Percentiles rank a stretch among this genome's conserved stretches.
These are phyloP conservation scores for Botrytis byssoidea DNA, from an alignment of 2,329 filamentous ascomycete genomes.

Conservation along the genomic window DNA sequence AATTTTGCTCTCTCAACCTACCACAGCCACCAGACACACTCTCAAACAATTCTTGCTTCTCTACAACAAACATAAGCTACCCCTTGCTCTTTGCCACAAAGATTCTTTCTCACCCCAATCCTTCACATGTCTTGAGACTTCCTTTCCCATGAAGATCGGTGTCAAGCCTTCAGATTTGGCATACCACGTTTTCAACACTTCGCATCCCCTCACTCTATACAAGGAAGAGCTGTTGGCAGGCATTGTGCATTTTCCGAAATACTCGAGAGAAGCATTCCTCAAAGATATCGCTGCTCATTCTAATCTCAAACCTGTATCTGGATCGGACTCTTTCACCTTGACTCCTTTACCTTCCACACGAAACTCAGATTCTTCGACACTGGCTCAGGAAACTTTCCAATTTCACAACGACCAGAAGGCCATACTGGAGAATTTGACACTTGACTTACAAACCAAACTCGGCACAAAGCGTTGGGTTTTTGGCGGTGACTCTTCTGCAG, in stretches of 20 bases:
- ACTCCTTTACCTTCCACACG: neutral
- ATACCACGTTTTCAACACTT: neutral
- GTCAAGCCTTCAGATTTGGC: slow-evolving; percentile 1
- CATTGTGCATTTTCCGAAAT: neutral
- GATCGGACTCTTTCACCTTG: neutral
- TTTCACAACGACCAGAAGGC: neutral
- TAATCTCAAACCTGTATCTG: neutral
- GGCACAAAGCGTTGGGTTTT: neutral
- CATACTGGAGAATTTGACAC: neutral
- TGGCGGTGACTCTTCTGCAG: neutral
- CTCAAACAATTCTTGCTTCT: slow-evolving; percentile 14
- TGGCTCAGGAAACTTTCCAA: neutral
- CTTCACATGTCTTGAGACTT: neutral
- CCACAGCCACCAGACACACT: neutral
- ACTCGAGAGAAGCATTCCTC: neutral
- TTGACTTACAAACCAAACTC: neutral
- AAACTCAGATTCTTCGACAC: neutral
- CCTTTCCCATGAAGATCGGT: neutral
- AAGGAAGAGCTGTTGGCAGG: neutral
- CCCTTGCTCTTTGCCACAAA: neutral
- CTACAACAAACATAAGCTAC: slow-evolving; percentile 5
- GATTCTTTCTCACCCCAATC: neutral
- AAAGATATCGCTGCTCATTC: neutral
- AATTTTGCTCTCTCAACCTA: slow-evolving; percentile 21
- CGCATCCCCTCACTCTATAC: neutral